Evolutionary conservation across 2,329 filamentous ascomycete genomes (phyloP), one percentile per base, ranked within the genome.

Genomic region (Alternaria burnsii): DNA sequence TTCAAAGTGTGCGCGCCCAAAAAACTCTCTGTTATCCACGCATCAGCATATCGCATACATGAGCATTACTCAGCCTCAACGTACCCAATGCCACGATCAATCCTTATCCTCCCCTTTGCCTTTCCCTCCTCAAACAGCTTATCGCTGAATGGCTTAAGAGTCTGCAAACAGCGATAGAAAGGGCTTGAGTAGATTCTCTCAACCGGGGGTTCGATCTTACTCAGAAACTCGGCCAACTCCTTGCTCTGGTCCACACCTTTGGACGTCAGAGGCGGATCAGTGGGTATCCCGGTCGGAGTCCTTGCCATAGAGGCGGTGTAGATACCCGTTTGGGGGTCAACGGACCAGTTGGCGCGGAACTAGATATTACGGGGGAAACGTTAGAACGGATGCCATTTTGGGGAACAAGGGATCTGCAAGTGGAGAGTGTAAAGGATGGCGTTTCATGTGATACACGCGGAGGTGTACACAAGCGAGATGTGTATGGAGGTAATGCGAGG

Each of bases 321-420:
- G 69, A 85, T 85, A 54, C 95, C 94, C 38, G 92, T 94, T 62
- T 85, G 82, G 46, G 89, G 88, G 79, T 98, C 89, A 62, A 98
- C 92, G 43, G 88, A 87, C 93, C 94, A 98, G 77, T 91, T 93
- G 66, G 91, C 90, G 64, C 95, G 93, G 80, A 97, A 97, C 94
- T 76, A 68, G 56, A 63, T n/a, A 54, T 42, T 48, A 61, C 52
- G 44, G 47, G 58, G 51, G 30, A 44, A 44, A 58, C 52, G 67
- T 70, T 68, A 72, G 67, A 66, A 59, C 59, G 44, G 44, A 61
- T 66, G 52, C 65, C 48, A 60, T 68, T 47, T 52, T 28, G 60
- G 63, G 61, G 62, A 54, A 42, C 5, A 41, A 28, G 44, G 38
- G 42, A 53, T 47, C 38, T 30, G 52, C 30, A 36, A 50, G 34